These are phyloP conservation scores for Talaromyces ruber DNA, from an alignment of 495 filamentous ascomycete species.

Conservation along the genomic window DNA sequence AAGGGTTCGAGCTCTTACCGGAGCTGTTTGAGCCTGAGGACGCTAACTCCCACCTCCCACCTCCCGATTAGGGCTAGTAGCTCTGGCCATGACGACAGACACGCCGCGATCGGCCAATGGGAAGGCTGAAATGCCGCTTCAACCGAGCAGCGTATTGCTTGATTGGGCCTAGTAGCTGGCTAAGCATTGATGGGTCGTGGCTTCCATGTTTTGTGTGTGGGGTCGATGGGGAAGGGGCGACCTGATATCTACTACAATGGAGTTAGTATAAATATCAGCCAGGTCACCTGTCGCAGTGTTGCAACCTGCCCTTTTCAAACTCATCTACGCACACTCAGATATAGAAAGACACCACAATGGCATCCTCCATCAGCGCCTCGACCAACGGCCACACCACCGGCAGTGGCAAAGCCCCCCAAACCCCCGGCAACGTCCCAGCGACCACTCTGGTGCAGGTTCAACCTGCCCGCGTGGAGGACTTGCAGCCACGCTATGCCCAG, in stretches of 20 bases:
- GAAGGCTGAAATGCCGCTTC: neutral
- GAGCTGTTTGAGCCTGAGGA: no score
- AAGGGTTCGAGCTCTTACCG: no score
- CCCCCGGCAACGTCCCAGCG: conserved; percentile 6
- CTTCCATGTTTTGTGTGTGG: neutral
- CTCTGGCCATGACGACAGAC: neutral
- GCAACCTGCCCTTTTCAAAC: neutral
- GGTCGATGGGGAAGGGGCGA: no score
- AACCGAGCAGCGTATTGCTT: neutral
- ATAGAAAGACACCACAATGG: neutral
- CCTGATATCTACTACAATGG: no score
- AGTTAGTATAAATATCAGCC: neutral
- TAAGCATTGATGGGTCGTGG: neutral
- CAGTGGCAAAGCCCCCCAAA: neutral
- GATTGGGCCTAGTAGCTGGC: neutral
- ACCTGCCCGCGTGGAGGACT: conserved; percentile 70
- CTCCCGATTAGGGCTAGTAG: neutral
- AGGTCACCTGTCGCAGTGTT: neutral
- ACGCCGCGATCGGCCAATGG: neutral
- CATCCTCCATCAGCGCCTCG: neutral
- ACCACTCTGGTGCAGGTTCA: conserved; percentile 61
- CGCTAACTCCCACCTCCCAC: no score
- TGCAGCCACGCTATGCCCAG: conserved; percentile 84
- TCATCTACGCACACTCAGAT: neutral
- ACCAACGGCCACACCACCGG: neutral